Evolutionary conservation across 2,329 filamentous ascomycete genomes (phyloP).

Genomic region (Ascosphaera acerosa): DNA sequence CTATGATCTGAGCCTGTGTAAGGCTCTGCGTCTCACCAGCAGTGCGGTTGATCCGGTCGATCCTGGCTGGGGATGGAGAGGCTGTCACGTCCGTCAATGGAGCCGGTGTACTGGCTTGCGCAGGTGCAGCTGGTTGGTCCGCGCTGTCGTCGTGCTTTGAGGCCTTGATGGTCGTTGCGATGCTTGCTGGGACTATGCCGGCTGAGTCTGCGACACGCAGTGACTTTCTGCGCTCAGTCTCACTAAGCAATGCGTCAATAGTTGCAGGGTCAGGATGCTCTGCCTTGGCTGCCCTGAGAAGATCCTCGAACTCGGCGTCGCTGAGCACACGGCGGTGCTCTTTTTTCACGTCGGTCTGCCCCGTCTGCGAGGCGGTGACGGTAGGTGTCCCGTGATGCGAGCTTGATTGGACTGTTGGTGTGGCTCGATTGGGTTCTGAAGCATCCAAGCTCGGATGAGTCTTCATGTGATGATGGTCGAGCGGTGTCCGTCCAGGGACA

Average conservation of each 20-base stretch:
- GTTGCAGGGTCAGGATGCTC: slow-evolving; percentile 7
- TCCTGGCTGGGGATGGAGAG: too few relatives aligned
- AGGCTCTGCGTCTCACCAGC: too few relatives aligned
- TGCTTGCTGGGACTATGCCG: too few relatives aligned
- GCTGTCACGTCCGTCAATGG: too few relatives aligned
- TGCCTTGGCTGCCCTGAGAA: slow-evolving; percentile 4
- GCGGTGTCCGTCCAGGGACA: slow-evolving; percentile 10
- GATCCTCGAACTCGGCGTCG: slow-evolving; percentile 3
- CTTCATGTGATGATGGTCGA: slow-evolving; percentile 17
- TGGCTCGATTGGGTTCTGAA: slow-evolving; percentile 13
- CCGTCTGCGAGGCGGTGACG: slow-evolving; percentile 21
- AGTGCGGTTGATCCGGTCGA: too few relatives aligned
- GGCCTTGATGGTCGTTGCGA: too few relatives aligned
- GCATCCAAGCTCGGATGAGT: too few relatives aligned
- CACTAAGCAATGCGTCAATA: slow-evolving; percentile 3
- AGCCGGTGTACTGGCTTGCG: too few relatives aligned
- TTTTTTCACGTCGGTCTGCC: too few relatives aligned
- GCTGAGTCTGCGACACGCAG: too few relatives aligned
- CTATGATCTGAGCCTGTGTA: slow-evolving; percentile 2
- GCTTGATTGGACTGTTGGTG: slow-evolving; percentile 10
- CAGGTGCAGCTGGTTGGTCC: too few relatives aligned
- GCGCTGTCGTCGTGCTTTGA: too few relatives aligned
- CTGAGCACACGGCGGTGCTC: slow-evolving; percentile 5
- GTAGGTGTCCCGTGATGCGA: slow-evolving; percentile 15
- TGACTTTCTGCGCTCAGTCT: slow-evolving; percentile 5